These are phyloP conservation scores for Yarrowia sp. DNA, from an alignment of 805 yeast species.

Conservation along the genomic window DNA sequence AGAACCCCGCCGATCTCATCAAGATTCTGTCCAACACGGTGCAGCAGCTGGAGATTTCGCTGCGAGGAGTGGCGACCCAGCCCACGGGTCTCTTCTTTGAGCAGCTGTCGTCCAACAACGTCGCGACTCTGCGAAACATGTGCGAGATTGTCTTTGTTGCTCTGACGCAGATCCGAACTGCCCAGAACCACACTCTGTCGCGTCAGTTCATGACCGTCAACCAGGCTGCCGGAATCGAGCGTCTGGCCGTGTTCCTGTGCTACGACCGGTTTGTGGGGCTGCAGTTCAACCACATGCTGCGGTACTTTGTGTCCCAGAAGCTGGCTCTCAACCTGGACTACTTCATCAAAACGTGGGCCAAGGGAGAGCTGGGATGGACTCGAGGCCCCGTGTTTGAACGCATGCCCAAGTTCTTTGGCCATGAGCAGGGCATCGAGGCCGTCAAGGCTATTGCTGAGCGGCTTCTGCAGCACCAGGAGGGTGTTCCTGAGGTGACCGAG, in stretches of 20 bases:
- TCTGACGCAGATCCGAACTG: slow-evolving; percentile 25
- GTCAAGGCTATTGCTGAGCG: slow-evolving; percentile 35
- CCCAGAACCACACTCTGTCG: slow-evolving; percentile 32
- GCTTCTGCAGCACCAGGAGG: slow-evolving; percentile 34
- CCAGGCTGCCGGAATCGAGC: slow-evolving; percentile 25
- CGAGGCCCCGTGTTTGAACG: slow-evolving; percentile 14
- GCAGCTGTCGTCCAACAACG: slow-evolving; percentile 66
- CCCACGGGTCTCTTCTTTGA: slow-evolving; percentile 55
- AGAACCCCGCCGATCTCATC: slow-evolving; percentile 42
- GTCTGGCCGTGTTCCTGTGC: slow-evolving; percentile 24
- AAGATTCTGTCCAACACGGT: slow-evolving; percentile 59
- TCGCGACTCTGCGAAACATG: slow-evolving; percentile 64
- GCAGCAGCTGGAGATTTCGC: slow-evolving; percentile 67
- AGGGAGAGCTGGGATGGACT: slow-evolving; percentile 32
- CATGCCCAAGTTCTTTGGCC: slow-evolving; percentile 37
- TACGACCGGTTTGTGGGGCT: slow-evolving; percentile 30
- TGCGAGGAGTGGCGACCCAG: slow-evolving; percentile 56
- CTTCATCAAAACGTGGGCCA: slow-evolving; percentile 33
- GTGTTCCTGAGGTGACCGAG: slow-evolving; percentile 33
- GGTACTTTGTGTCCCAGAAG: slow-evolving; percentile 28
- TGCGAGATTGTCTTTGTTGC: slow-evolving; percentile 49
- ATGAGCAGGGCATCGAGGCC: slow-evolving; percentile 25
- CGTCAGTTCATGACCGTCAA: slow-evolving; percentile 34
- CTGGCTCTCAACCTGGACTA: slow-evolving; percentile 37
- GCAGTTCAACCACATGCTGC: slow-evolving; percentile 26